These are phyloP conservation scores for Ophiostoma himal-ulmi DNA, from an alignment of 2,329 filamentous ascomycete species.

Conservation along the genomic window DNA sequence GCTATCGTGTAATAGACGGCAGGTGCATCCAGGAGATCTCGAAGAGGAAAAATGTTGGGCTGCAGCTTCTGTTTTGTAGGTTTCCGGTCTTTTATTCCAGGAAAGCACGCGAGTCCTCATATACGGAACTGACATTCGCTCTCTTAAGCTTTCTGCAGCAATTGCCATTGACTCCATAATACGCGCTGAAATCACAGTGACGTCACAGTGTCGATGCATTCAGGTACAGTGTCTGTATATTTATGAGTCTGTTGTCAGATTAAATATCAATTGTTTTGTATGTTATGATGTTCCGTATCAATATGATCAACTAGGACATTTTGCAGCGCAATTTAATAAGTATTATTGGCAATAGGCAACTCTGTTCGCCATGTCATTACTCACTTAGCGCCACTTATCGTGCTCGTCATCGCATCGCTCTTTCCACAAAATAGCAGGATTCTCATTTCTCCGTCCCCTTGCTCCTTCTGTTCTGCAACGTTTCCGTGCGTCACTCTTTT, in stretches of 20 bases:
- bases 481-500: not conserved
- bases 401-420: constrained; percentile 5
- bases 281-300: not conserved
- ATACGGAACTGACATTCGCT: not conserved
- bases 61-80: constrained; percentile 1
- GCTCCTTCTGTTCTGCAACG: not conserved
- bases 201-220: not conserved
- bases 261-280: not conserved
- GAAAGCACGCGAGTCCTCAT: not conserved
- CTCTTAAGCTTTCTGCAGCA: not conserved
- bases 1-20: constrained; percentile 1
- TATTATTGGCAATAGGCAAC: not conserved
- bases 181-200: not conserved
- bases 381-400: not conserved
- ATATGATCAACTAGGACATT: not conserved
- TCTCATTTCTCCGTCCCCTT: not conserved
- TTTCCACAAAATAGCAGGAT: constrained; percentile 4
- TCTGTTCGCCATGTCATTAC: too few relatives aligned
- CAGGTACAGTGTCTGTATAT: not conserved
- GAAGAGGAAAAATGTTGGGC: not conserved
- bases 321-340: not conserved
- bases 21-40: not conserved
- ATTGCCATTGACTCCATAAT: not conserved
- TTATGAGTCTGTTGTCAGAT: not conserved
- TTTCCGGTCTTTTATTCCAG: not conserved